Conservation (phyloP, 225 moss, liverwort and hornwort species). For the Takakia lepidozioides region DNA sequence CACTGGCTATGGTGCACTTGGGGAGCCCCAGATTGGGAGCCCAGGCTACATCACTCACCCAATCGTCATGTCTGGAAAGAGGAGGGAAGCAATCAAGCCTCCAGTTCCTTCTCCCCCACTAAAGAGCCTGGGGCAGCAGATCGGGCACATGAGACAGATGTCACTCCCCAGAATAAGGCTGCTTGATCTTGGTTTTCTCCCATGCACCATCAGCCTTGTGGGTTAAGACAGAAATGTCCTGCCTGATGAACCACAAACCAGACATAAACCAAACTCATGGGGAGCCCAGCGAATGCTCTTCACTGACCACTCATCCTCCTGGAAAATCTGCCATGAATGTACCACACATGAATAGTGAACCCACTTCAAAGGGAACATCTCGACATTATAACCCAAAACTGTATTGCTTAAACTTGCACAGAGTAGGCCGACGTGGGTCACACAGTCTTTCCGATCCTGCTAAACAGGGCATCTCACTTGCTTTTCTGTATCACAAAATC, state of each 20-base stretch:
- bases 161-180: conserved; percentile 86
- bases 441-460: too few species aligned
- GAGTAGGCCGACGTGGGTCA: too few species aligned
- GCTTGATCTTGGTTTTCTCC: conserved; percentile 84
- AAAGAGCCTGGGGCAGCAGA: conserved; percentile 70
- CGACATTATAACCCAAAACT: too few species aligned
- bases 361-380: too few species aligned
- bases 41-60: conserved; percentile 97
- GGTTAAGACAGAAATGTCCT: conserved; percentile 77
- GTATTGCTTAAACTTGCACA: too few species aligned
- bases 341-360: too few species aligned
- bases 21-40: conserved; percentile 89
- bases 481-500: too few species aligned
- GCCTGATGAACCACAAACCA: conserved; percentile 85
- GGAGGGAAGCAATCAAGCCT: conserved; percentile 87
- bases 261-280: conserved; percentile 73
- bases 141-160: conserved; percentile 86
- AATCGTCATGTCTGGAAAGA: conserved; percentile 76
- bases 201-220: conserved; percentile 64
- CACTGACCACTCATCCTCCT: conserved; percentile 79
- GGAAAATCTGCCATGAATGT: conserved; percentile 36
- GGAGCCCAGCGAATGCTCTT: conserved; percentile 91
- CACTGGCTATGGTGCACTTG: conserved; percentile 83
- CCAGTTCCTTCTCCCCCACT: conserved; percentile 70
- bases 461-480: too few species aligned